Conservation (phyloP, 1,139 yeast species). For the Geotrichum phurueaensis region DNA sequence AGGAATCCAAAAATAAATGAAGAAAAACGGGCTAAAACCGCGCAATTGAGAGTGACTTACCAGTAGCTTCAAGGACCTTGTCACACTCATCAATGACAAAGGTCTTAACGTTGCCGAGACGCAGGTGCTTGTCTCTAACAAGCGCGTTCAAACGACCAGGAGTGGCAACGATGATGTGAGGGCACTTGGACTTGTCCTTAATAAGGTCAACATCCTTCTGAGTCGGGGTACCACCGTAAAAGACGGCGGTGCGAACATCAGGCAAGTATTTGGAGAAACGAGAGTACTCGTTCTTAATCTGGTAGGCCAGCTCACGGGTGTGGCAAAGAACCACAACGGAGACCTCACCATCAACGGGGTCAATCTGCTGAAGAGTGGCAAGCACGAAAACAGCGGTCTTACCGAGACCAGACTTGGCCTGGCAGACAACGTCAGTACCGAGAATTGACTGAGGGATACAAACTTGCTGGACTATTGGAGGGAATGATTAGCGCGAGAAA, state of each 20-base stretch:
- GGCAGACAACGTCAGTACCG: conserved; percentile 97
- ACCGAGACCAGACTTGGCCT: conserved; percentile 99
- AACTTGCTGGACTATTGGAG: conserved; percentile 82
- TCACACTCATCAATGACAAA: conserved; percentile 98
- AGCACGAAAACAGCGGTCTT: conserved; percentile 97
- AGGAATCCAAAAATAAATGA: conserved; percentile 33
- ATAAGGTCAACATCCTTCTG: conserved; percentile 80
- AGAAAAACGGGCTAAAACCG: not conserved
- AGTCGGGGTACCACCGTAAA: conserved; percentile 93
- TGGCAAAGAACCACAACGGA: conserved; percentile 93
- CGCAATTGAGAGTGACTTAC: conserved; percentile 1
- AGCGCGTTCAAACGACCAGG: conserved; percentile 97
- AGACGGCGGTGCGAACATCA: conserved; percentile 92
- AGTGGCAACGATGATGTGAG: conserved; percentile 95
- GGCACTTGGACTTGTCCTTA: conserved; percentile 89
- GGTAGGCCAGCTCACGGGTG: conserved; percentile 98
- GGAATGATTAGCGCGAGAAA: conserved; percentile 8
- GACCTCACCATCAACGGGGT: conserved; percentile 95
- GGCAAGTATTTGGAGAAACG: conserved; percentile 99
- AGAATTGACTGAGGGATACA: conserved; percentile 97
- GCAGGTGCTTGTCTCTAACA: conserved; percentile 82
- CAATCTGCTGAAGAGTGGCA: conserved; percentile 93
- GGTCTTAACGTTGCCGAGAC: conserved; percentile 84
- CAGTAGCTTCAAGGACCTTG: conserved; percentile 69
- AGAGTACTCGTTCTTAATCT: conserved; percentile 93